These are phyloP conservation scores for Symbiodinium natans DNA, from an alignment of 73 alveolate genomes.

Conservation along the genomic window DNA sequence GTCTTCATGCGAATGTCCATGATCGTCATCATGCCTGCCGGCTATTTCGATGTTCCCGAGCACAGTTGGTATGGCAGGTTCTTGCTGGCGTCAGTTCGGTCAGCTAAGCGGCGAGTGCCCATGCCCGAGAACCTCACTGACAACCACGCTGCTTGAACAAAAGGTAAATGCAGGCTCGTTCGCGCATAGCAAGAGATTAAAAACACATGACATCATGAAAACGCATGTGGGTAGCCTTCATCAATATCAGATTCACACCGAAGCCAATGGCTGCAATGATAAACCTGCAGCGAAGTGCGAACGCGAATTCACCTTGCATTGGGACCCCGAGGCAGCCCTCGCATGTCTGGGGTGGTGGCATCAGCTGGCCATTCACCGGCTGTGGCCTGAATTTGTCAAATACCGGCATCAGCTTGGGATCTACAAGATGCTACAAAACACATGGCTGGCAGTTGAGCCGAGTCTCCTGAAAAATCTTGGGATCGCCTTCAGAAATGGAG, in stretches of 20 bases:
- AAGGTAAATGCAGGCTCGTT: not conserved
- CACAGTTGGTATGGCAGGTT: not conserved
- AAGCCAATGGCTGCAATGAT: slow-evolving; percentile 55
- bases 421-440: too few relatives aligned
- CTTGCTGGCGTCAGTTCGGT: too few relatives aligned
- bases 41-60: not conserved
- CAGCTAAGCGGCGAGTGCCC: slow-evolving; percentile 35
- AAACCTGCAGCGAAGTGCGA: slow-evolving; percentile 20
- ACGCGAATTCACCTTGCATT: too few relatives aligned
- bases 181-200: too few relatives aligned
- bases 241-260: slow-evolving; percentile 43
- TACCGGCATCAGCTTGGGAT: not conserved
- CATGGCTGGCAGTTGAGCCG: not conserved
- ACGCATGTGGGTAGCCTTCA: slow-evolving; percentile 17
- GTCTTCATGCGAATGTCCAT: slow-evolving; percentile 34
- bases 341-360: not conserved
- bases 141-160: not conserved
- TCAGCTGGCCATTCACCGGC: slow-evolving; percentile 49
- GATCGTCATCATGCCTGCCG: slow-evolving; percentile 57
- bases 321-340: too few relatives aligned
- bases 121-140: slow-evolving; percentile 53
- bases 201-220: too few relatives aligned
- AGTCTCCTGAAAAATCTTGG: slow-evolving; percentile 9
- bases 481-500: not conserved
- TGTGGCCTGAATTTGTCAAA: slow-evolving; percentile 7